These are phyloP conservation scores for Cadophora luteo-olivacea DNA, from an alignment of 2,329 filamentous ascomycete genomes.

Conservation along the genomic window DNA sequence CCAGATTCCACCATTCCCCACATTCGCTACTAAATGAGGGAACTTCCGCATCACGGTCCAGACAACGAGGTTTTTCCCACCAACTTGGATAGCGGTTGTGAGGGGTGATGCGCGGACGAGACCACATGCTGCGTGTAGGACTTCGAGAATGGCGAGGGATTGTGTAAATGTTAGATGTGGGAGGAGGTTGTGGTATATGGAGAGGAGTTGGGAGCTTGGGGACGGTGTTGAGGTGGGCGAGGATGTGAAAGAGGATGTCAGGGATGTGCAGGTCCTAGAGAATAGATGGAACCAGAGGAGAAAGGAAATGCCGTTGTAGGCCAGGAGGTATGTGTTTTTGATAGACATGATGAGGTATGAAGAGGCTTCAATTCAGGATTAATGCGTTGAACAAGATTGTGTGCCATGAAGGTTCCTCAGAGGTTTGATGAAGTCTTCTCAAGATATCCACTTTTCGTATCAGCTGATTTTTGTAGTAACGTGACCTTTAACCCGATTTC, in stretches of 20 bases:
- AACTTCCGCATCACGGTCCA: conserved; percentile 12
- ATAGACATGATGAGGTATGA: not conserved
- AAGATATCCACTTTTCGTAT: conserved; percentile 9
- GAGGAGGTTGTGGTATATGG: conserved; percentile 6
- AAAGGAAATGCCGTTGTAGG: conserved; percentile 2
- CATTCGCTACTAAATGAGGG: not conserved
- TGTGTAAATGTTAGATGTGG: not conserved
- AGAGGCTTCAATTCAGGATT: too few species aligned
- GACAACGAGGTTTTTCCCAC: conserved; percentile 9
- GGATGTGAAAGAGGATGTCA: not conserved
- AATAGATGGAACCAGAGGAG: conserved; percentile 4
- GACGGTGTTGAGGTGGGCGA: not conserved
- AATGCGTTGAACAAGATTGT: not conserved
- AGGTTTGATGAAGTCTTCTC: not conserved
- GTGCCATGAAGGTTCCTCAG: not conserved
- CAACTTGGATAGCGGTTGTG: conserved; percentile 3
- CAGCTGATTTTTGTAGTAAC: conserved; percentile 1
- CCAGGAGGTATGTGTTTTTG: conserved; percentile 3
- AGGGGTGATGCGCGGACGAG: conserved; percentile 2
- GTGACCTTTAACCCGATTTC: not conserved
- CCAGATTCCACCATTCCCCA: conserved; percentile 2
- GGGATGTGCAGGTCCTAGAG: not conserved
- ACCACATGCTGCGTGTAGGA: not conserved
- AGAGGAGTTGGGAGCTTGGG: not conserved
- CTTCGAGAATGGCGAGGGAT: conserved; percentile 1